Evolutionary conservation across 768 basidiomycete genomes (phyloP), one percentile per base, ranked within the genome.

Genomic region (Mycena maculata): DNA sequence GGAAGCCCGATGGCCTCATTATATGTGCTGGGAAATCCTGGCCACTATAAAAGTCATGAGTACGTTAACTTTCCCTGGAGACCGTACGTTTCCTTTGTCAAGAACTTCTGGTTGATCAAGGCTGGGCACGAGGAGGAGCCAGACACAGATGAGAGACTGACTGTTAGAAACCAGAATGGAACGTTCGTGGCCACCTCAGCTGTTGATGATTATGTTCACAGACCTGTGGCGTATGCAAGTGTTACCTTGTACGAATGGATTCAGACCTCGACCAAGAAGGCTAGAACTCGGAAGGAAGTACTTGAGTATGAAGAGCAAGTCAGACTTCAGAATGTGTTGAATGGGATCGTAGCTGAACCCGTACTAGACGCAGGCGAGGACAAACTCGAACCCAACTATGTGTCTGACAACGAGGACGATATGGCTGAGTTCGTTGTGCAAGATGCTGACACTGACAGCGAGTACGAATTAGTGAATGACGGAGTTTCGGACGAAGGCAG

Each of bases 51-150:
- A 0, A 76, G 63, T 59, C 73, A 76, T 49, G 50, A 36, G 22
- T 81, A 78, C 61, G 62, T 70, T 4, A 39, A 71, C 11, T 77
- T 80, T 42, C 75, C 70, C 41, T 82, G 80, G 80, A 55, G 69
- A 55, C 3, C 39, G 10, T 76, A 62, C 62, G 71, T 74, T 3
- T 28, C 23, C 4, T 60, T 25, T 39, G 58, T 60, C 3, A 38
- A 49, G 39, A 36, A 16, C 3, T 20, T 25, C 36, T 60, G 58
- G 58, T 36, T 36, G 13, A 13, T 36, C 33, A 36, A 36, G 33
- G 6, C 33, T 6, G 33, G 33, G 8, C 13, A 7, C 13, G 33
- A 6, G 13, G 33, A 36, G 33, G 33, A 36, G 13, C 33, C 33
- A 7, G 33, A 36, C 28, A 16, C 5, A 9, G 50, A 53, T 11